A percentile compares a stretch with the other conserved stretches of the same genome.
Evolutionary conservation across 441 rosid genomes (phyloP).

Genomic region (Populus hybrid): DNA sequence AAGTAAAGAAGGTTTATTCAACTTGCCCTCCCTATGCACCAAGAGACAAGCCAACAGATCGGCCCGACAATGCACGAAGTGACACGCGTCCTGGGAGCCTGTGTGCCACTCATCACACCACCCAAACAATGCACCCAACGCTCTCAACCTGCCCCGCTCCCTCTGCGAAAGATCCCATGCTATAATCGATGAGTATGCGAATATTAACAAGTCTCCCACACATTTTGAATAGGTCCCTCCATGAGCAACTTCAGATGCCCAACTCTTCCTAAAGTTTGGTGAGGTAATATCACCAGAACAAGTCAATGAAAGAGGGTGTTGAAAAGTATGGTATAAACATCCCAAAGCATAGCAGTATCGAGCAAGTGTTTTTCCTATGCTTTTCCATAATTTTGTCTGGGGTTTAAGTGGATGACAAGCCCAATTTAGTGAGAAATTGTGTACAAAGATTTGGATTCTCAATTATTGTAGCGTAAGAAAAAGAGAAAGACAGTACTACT

Average conservation of each 20-base stretch:
- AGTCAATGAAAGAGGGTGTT: constrained; percentile 16
- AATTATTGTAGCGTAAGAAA: constrained; percentile 25
- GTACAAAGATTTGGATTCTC: constrained; percentile 28
- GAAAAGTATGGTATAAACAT: neutral
- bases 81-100: constrained; percentile 79
- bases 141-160: constrained; percentile 24
- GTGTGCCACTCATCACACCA: constrained; percentile 30
- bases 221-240: constrained; percentile 69
- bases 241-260: constrained; percentile 95
- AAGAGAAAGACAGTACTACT: constrained; percentile 5
- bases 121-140: constrained; percentile 42
- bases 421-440: constrained; percentile 22
- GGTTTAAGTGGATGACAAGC: constrained; percentile 2
- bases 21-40: constrained; percentile 80
- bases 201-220: constrained; percentile 86
- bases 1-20: constrained; percentile 88
- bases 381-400: neutral
- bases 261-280: constrained; percentile 85
- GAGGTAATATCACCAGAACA: constrained; percentile 91
- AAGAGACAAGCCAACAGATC: constrained; percentile 75
- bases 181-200: constrained; percentile 84
- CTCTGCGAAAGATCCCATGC: constrained; percentile 49
- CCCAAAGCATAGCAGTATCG: neutral
- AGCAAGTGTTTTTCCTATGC: neutral
- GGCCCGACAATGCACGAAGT: constrained; percentile 97